phyloP scores from a whole-genome alignment of 768 basidiomycete genomes.

The Tricholoma terreum region DNA sequence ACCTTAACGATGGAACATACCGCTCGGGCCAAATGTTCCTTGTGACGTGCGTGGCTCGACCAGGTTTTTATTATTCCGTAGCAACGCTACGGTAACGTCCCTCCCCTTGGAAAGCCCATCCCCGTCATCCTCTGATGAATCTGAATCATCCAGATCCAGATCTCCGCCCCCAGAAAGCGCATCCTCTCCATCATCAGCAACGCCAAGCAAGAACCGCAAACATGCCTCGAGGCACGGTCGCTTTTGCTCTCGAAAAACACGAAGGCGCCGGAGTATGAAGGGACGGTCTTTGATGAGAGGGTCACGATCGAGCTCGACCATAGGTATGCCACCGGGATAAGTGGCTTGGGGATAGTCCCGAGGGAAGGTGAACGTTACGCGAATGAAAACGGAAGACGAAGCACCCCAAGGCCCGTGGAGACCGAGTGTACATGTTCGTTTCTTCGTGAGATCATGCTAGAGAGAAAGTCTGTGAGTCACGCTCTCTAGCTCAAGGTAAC shows the following conservation, averaged over 20 bases:
- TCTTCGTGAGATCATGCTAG: slow-evolving; percentile 67
- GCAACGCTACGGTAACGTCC: slow-evolving; percentile 50
- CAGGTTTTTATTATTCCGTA: slow-evolving; percentile 71
- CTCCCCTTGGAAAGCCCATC: slow-evolving; percentile 44
- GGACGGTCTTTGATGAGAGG: slow-evolving; percentile 78
- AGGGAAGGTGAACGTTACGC: slow-evolving; percentile 88
- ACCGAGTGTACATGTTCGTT: slow-evolving; percentile 79
- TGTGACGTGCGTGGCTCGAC: slow-evolving; percentile 85
- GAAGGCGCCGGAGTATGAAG: slow-evolving; percentile 74
- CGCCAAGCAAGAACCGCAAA: slow-evolving; percentile 69
- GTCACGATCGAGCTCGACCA: slow-evolving; percentile 80
- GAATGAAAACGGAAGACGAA: slow-evolving; percentile 76
- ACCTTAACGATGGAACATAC: slow-evolving; percentile 37
- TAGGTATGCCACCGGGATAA: slow-evolving; percentile 64
- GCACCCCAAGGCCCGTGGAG: slow-evolving; percentile 93
- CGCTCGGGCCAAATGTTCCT: slow-evolving; percentile 86
- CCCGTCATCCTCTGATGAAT: slow-evolving; percentile 55
- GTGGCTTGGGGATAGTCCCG: slow-evolving; percentile 66
- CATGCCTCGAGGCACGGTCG: slow-evolving; percentile 85
- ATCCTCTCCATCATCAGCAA: slow-evolving; percentile 63
- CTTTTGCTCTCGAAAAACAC: slow-evolving; percentile 65
- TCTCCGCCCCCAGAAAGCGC: slow-evolving; percentile 26
- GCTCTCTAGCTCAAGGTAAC: slow-evolving; percentile 1
- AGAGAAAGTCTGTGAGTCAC: background rate
- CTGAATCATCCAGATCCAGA: slow-evolving; percentile 50